phyloP scores from a whole-genome alignment of 2,329 filamentous ascomycete genomes.

The Cladosporium velox region DNA sequence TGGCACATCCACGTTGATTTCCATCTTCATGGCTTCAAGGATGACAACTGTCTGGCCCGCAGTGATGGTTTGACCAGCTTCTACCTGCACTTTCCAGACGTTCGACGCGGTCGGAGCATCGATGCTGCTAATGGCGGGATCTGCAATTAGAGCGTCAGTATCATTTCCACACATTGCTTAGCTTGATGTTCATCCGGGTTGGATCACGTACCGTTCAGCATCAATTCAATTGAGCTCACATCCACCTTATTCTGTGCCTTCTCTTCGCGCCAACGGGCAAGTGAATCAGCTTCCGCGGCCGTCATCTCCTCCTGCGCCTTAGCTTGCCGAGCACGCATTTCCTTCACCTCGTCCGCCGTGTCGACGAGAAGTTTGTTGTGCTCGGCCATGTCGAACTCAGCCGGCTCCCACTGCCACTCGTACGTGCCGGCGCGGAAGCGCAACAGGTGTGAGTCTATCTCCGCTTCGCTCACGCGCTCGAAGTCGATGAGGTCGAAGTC shows the following conservation, averaged over 20 bases:
- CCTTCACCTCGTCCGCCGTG: constrained; percentile 51
- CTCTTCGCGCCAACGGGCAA: constrained; percentile 46
- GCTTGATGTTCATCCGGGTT: too few relatives aligned
- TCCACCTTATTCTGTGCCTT: constrained; percentile 49
- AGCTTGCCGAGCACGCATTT: constrained; percentile 49
- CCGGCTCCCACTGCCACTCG: constrained; percentile 52
- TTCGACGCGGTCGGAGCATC: constrained; percentile 50
- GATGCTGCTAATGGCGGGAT: constrained; percentile 41
- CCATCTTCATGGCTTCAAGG: constrained; percentile 52
- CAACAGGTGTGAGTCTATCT: constrained; percentile 52
- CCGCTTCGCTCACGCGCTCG: constrained; percentile 54
- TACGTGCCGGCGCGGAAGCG: constrained; percentile 55
- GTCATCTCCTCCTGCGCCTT: constrained; percentile 52
- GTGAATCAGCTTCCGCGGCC: constrained; percentile 49
- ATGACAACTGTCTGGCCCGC: constrained; percentile 42
- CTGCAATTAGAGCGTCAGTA: constrained; percentile 21
- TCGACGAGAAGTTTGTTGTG: constrained; percentile 53
- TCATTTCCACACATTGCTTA: too few relatives aligned
- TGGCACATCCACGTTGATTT: constrained; percentile 47
- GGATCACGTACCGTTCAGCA: constrained; percentile 47
- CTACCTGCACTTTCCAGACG: constrained; percentile 48
- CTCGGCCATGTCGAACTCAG: constrained; percentile 57
- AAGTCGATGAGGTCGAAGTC: constrained; percentile 61
- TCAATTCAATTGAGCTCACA: constrained; percentile 50
- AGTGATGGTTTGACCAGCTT: constrained; percentile 41